Base-by-base conservation (phyloP, 768 basidiomycete genomes). In the Boletus pseudo-olivaceus region DNA sequence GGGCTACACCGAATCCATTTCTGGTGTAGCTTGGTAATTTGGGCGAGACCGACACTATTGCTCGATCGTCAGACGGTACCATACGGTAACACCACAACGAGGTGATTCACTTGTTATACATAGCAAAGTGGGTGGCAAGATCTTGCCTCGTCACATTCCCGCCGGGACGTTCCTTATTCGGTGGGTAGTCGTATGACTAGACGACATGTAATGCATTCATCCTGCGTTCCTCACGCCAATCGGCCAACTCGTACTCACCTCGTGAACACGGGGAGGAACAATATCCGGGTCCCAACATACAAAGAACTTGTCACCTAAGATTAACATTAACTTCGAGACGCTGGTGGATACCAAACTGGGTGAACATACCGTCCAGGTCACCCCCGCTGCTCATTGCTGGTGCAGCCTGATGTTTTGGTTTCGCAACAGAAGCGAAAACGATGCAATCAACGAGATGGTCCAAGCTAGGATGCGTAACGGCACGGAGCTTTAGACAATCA, bases 381-480 rank as follows among this genome's bases (percentile, higher is more conserved):
- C 84, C 84, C 9, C 85, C 85, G 45, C 84, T 85, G 41, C 81
- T 84, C 84, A 87, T 86, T 0, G 84, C 79, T 7, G 85, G 84
- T 9, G 85, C 84, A 14, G 85, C 75, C 46, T 82, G 78, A 34
- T 78, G 79, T 6, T 82, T 84, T 17, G 80, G 79, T 33, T 72
- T 69, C 2, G 80, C 81, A 7, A 80, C 79, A 1, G 79, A 77
- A 1, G 85, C 80, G 57, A 88, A 88, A 3, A 88, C 84, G 17
- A 88, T 70, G 54, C 85, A 88, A 51, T 88, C 85, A 0, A 83
- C 76, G 0, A 87, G 75, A 62, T 87, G 84, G 6, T 75, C 62
- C 15, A 87, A 66, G 15, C 72, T 63, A 3, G 76, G 73, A 54
- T 81, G 70, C 47, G 80, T 64, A 1, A 81, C 84, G 0, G 85